Percentiles rank a stretch among this genome's conserved stretches.
Conservation (phyloP, 2,329 filamentous ascomycete species). For the Epichloe sp. region DNA sequence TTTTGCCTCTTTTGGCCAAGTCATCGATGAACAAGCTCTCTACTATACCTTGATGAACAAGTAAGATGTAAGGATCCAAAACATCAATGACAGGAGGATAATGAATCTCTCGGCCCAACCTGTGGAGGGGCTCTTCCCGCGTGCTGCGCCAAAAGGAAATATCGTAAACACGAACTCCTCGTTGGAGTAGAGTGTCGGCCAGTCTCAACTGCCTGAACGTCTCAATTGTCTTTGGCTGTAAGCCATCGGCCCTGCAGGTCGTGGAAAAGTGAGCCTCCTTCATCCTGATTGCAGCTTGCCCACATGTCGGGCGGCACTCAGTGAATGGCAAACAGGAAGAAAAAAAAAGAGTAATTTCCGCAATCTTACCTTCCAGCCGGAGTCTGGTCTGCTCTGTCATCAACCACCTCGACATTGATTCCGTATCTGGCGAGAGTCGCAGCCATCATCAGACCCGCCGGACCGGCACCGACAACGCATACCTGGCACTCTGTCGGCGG, state of each 20-base stretch:
- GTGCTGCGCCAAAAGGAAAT: conserved; percentile 59
- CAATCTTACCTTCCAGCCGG: conserved; percentile 40
- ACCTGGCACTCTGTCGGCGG: conserved; percentile 33
- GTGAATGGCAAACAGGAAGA: not conserved
- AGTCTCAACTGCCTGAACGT: conserved; percentile 61
- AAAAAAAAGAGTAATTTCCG: not conserved
- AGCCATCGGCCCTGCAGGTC: conserved; percentile 46
- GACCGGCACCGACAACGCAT: conserved; percentile 42
- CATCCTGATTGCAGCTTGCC: not conserved
- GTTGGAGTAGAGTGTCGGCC: conserved; percentile 53
- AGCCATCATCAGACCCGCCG: conserved; percentile 42
- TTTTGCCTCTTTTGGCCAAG: conserved; percentile 47
- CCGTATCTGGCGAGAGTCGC: conserved; percentile 49
- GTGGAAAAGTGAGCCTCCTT: conserved; percentile 4
- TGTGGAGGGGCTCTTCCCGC: conserved; percentile 36
- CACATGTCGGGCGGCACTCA: not conserved
- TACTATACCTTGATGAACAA: conserved; percentile 63
- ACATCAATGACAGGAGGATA: conserved; percentile 51
- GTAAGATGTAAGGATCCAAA: conserved; percentile 41
- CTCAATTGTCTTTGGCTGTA: conserved; percentile 69
- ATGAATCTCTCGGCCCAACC: conserved; percentile 53
- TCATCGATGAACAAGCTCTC: conserved; percentile 60
- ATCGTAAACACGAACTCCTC: conserved; percentile 59
- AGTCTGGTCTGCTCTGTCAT: conserved; percentile 56
- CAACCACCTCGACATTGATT: conserved; percentile 51